Evolutionary conservation across 2,329 filamentous ascomycete species (phyloP), one percentile per base, ranked within the genome.

Genomic region (Alternaria rosae): DNA sequence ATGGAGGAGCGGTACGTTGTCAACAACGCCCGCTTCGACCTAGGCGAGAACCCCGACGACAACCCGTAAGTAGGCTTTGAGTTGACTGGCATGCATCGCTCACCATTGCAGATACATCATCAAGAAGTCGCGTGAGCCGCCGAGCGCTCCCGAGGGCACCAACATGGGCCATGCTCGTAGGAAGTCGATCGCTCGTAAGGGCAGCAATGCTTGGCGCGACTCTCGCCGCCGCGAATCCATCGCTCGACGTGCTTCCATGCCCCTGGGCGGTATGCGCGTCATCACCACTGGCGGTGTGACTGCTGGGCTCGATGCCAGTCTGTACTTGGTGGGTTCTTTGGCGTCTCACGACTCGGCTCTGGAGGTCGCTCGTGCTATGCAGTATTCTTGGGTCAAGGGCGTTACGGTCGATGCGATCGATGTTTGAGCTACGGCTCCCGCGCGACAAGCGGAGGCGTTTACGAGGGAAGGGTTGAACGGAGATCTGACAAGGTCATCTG

Each of bases 11-110:
- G 92, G 75, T 96, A 95, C 77, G 92, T 96, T 20, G 92, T 96
- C 78, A 96, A 96, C 85, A 95, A 96, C 81, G 89, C 93, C 62
- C 91, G 92, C 70, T 96, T 94, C 79, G 92, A 95, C 72, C 84
- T 95, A 44, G 86, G 85, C 70, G 90, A 91, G 63, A 88, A 94
- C 75, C 88, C 91, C 74, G 91, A 94, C 65, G 90, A 93, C 80
- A 94, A 92, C 80, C 76, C 71, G 73, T 76, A 64, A 68, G 73
- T 58, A 20, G 11, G 32, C 3, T 7, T 23, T 21, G 5, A 10
- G 17, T 32, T 20, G 28, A n/a, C 13, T 26, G 6, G 10, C 13
- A 32, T 17, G 17, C 53, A 28, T 20, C 15, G 38, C 52, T 64
- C 86, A 93, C 74, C 86, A 89, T 74, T 88, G 64, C 88, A 93